Conservation (phyloP, 129 eudicot genomes). For the Pseudognaphalium luteoalbum region DNA sequence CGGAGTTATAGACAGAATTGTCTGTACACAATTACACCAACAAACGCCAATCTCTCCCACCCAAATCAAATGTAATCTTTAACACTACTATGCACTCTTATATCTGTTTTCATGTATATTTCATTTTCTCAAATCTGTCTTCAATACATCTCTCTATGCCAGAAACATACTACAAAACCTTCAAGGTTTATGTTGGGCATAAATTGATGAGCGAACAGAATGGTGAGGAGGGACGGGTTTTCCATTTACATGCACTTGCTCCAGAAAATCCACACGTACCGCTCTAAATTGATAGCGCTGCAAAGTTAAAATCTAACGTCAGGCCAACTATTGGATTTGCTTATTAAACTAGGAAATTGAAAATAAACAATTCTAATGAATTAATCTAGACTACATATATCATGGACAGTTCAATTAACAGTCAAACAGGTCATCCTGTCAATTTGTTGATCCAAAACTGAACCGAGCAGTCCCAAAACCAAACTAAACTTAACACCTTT, state of each 20-base stretch:
- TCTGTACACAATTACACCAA: constrained; percentile 22
- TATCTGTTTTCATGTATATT: constrained; percentile 16
- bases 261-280: constrained; percentile 77
- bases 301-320: not conserved
- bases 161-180: constrained; percentile 3
- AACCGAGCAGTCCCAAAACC: not conserved
- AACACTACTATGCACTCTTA: constrained; percentile 15
- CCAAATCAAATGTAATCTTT: constrained; percentile 19
- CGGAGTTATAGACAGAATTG: not conserved
- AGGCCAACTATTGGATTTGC: not conserved
- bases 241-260: constrained; percentile 91
- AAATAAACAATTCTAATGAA: not conserved
- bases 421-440: not conserved
- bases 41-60: not conserved
- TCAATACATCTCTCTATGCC: constrained; percentile 7
- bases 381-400: not conserved
- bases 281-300: constrained; percentile 83
- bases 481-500: not conserved
- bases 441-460: not conserved
- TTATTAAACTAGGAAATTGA: not conserved
- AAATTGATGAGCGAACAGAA: constrained; percentile 59
- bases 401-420: not conserved
- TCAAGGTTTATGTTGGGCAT: constrained; percentile 79
- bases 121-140: constrained; percentile 5
- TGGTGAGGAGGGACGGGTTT: constrained; percentile 51